phyloP scores from a whole-genome alignment of 2,329 filamentous ascomycete genomes.

The Alternaria solani region DNA sequence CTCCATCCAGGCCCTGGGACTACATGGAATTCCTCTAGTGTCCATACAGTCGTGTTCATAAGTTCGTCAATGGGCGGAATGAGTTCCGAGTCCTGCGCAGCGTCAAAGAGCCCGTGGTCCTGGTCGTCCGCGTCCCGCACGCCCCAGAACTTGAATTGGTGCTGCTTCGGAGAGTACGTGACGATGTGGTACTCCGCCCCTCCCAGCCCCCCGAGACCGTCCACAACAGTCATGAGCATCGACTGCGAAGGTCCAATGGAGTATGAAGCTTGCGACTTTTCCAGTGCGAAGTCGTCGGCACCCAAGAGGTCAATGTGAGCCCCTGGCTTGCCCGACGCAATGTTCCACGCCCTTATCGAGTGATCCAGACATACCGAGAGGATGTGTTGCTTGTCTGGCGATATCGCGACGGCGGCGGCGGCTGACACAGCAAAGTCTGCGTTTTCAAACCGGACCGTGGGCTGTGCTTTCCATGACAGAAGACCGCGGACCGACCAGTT shows the following conservation, averaged over 20 bases:
- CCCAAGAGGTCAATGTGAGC: slow-evolving; percentile 80
- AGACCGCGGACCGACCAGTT: slow-evolving; percentile 71
- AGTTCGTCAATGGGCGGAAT: slow-evolving; percentile 67
- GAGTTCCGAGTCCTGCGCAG: slow-evolving; percentile 70
- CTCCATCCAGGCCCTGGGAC: slow-evolving; percentile 50
- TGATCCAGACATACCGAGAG: slow-evolving; percentile 92
- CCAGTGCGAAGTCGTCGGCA: slow-evolving; percentile 62
- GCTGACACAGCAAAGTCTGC: slow-evolving; percentile 69
- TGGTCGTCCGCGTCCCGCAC: slow-evolving; percentile 68
- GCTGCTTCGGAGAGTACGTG: slow-evolving; percentile 87
- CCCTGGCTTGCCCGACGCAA: slow-evolving; percentile 79
- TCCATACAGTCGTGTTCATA: slow-evolving; percentile 61
- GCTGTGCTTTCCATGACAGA: slow-evolving; percentile 70
- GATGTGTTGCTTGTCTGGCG: slow-evolving; percentile 61
- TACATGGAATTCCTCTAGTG: slow-evolving; percentile 58
- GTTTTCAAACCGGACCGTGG: slow-evolving; percentile 70
- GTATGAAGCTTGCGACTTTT: slow-evolving; percentile 73
- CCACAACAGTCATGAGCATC: slow-evolving; percentile 77
- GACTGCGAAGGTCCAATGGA: slow-evolving; percentile 80
- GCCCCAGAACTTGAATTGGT: slow-evolving; percentile 95
- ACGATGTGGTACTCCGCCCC: slow-evolving; percentile 69
- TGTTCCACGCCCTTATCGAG: slow-evolving; percentile 87
- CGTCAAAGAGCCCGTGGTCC: slow-evolving; percentile 71
- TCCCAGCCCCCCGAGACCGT: slow-evolving; percentile 59
- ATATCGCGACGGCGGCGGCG: slow-evolving; percentile 65